Base-by-base conservation (phyloP, 768 basidiomycete genomes). In the Termitomyces sp. region DNA sequence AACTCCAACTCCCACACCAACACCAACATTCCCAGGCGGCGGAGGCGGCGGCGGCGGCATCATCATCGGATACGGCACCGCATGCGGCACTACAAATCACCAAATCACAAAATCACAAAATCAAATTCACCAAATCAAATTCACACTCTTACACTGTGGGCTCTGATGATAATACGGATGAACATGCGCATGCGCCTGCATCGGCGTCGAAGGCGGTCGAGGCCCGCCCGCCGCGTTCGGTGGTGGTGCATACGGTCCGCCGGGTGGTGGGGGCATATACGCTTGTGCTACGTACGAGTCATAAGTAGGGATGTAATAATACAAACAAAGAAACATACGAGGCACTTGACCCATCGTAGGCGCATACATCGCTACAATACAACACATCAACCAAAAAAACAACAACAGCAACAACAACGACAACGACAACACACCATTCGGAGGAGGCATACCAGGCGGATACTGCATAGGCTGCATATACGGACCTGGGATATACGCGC, bases 31-130 rank as follows among this genome's bases (percentile, higher is more conserved):
- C 54, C 4, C 34, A 34, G 10, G 11, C 29, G 17, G 9, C 14
- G 40, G 40, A 32, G 34, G 10, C 17, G 87, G 86, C 7, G 88
- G 88, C 59, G 88, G 89, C 58, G 86, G 89, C 88, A 92, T 92
- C 91, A 94, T 94, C 89, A 92, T 91, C n/a, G 83, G 88, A 72
- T 94, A 94, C 51, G 90, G 88, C 65, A 91, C 85, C 38, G 92
- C 90, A 67, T 93, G 92, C 74, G 87, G 87, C 72, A 94, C 92
- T 94, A 73, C 69, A 65, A 25, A 25, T 25, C 25, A 25, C 25
- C 25, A 25, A 25, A 1, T 25, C 25, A 25, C 20, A 20, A 20
- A 20, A 20, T 20, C 20, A 20, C n/a, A n/a, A n/a, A 25, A 25
- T 25, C 1, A 1, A 25, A 25, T 25, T 25, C 25, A 25, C 25